Evolutionary conservation across 2,329 filamentous ascomycete genomes (phyloP), one percentile per base, ranked within the genome.

Genomic region (Tolypocladium pustulatum): DNA sequence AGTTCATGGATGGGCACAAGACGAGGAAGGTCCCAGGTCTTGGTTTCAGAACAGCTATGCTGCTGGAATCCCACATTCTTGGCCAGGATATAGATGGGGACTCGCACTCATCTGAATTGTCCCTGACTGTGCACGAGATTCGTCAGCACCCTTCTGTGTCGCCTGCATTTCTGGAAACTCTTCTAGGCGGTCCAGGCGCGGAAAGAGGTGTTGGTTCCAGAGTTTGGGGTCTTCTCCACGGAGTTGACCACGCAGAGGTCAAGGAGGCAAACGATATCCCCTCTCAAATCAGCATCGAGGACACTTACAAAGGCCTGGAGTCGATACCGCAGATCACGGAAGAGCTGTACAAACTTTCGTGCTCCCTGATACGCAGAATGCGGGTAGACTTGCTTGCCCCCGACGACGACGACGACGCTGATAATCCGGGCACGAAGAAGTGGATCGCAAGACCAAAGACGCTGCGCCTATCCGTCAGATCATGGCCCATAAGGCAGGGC

Each of bases 271-370:
- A 83, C 64, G 82, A 85, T 52, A 73, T 95, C 1, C 93, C 93
- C 0, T 85, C 84, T 1, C 92, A 97, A 71, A 95, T 97, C 69
- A 94, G 90, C 71, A 94, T 97, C 62, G 93, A 97, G 69, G 92
- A 97, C 72, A 94, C 91, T 20, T 97, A 96, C 70, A 81, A 83
- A 30, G 84, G 85, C 20, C 76, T 96, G 1, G 82, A 88, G 64
- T 85, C 79, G 0, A 69, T 87, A 56, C 71, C 82, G 1, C 80
- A 86, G 60, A 84, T 95, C 36, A 74, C 77, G 49, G 83, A 82
- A 62, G 87, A 95, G 72, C 76, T 97, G 46, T 72, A 76, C n/a
- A 79, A 82, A 60, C 75, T 97, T 2, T 80, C 88, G 0, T 77
- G 76, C 15, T 91, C 88, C 63, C 76, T 97, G 12, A 71, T 97